These are phyloP conservation scores for Malassezia restricta DNA, from an alignment of 1,284 basidiomycete genomes.

Conservation along the genomic window DNA sequence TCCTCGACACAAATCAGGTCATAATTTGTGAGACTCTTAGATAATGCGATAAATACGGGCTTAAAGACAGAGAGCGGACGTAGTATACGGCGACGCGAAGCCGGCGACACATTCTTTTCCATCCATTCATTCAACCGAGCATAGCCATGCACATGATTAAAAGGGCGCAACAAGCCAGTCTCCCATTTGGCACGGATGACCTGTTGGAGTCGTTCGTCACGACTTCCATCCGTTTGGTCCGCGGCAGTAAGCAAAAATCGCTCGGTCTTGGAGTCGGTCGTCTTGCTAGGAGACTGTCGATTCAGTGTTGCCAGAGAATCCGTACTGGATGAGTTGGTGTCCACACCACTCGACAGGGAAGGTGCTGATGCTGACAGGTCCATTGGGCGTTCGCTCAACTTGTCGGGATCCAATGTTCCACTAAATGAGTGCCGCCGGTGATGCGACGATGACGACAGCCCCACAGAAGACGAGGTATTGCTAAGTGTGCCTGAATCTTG, in stretches of 20 bases:
- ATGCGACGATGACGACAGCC: neutral
- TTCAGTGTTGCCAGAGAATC: neutral
- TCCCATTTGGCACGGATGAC: constrained; percentile 96
- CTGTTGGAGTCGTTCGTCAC: constrained; percentile 75
- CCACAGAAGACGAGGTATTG: neutral
- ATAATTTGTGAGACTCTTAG: constrained; percentile 77
- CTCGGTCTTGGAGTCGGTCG: constrained; percentile 50
- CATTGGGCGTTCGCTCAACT: neutral
- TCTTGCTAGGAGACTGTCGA: constrained; percentile 19
- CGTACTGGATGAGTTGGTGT: neutral
- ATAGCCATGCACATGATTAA: constrained; percentile 65
- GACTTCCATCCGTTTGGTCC: constrained; percentile 79
- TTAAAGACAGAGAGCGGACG: constrained; percentile 77
- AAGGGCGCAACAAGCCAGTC: constrained; percentile 82
- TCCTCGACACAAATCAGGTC: constrained; percentile 78
- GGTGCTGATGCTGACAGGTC: constrained; percentile 7
- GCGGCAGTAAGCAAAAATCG: constrained; percentile 85
- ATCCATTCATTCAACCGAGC: constrained; percentile 57
- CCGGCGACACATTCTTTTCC: constrained; percentile 58
- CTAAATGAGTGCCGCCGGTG: neutral
- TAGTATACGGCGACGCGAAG: constrained; percentile 72
- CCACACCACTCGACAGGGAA: neutral
- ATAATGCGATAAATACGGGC: constrained; percentile 66
- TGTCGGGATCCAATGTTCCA: neutral
- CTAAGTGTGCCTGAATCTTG: neutral